Base-by-base conservation (phyloP, 2,329 filamentous ascomycete genomes). In the Fusarium lateritium region DNA sequence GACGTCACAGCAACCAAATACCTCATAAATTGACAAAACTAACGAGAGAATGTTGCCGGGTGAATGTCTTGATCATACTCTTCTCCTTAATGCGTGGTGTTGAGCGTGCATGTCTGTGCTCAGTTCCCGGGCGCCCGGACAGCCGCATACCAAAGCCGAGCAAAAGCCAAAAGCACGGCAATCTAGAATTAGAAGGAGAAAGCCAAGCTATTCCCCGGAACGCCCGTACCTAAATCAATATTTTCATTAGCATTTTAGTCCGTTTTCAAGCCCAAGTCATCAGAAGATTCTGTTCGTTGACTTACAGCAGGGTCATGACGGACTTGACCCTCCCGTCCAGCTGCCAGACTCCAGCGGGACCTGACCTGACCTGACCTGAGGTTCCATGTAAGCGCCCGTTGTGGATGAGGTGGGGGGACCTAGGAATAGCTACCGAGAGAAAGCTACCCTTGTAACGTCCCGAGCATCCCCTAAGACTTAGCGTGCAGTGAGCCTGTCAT, bases 381-480 rank as follows among this genome's bases (percentile, higher is more conserved):
- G 39, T 36, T 13, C 15, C 36, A 33, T 63, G 61, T 58, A 64
- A 51, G 44, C 61, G 61, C 51, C 67, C 45, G 60, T 40, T 65
- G 62, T 65, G 62, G 62, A 33, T 31, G 45, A 34, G 54, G 62
- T 64, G 56, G 66, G 54, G 69, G 62, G 28, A 24, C 44, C 54
- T 56, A 56, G 40, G 62, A 56, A 56, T 61, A 64, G 61, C 56
- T 69, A 74, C 67, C 71, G 65, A 73, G 51, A 66, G 65, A 69
- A 28, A 64, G 68, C 72, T 74, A 73, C 61, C 71, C 72, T 68
- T 74, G 72, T 52, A 70, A 45, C 61, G 45, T 59, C 62, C 67
- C 70, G 63, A 57, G 44, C 45, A 61, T 61, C 57, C 60, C 49
- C 64, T 66, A 61, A 50, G n/a, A 52, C n/a, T 62, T 68, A 62